A percentile compares a stretch with the other conserved stretches of the same genome.
Conservation (phyloP, 2,329 filamentous ascomycete genomes). For the Stenocarpella maydis region DNA sequence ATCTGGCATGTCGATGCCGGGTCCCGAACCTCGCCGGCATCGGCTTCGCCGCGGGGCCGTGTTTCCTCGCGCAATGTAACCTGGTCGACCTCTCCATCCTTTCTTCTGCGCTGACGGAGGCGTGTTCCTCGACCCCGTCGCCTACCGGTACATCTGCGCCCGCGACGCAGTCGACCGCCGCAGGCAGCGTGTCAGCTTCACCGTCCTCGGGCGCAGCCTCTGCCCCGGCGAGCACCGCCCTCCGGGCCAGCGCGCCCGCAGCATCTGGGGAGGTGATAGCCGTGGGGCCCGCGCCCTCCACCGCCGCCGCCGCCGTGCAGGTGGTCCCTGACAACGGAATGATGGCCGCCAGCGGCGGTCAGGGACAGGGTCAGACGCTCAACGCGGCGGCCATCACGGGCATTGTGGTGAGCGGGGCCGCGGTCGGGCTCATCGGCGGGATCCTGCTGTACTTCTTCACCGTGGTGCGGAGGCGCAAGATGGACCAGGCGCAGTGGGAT, state of each 20-base stretch:
- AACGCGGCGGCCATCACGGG: slow-evolving; percentile 17
- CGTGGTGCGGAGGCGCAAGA: slow-evolving; percentile 14
- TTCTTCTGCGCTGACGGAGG: slow-evolving; percentile 2
- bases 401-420: slow-evolving; percentile 9
- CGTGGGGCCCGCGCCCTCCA: neutral
- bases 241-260: neutral
- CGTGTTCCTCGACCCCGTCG: neutral
- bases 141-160: too few species aligned
- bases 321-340: neutral
- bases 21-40: neutral
- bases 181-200: neutral
- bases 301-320: neutral
- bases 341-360: neutral
- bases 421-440: slow-evolving; percentile 21
- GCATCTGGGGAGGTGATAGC: slow-evolving; percentile 13
- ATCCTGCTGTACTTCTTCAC: slow-evolving; percentile 24
- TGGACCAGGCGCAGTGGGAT: slow-evolving; percentile 23
- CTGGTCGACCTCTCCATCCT: slow-evolving; percentile 2
- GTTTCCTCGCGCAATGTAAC: slow-evolving; percentile 18
- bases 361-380: neutral
- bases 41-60: slow-evolving; percentile 17
- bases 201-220: neutral
- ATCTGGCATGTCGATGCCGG: slow-evolving; percentile 17
- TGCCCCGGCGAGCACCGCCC: neutral
- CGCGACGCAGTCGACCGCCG: neutral